Base-by-base conservation (phyloP, 106 monocot species). In the Dioscorea alata region DNA sequence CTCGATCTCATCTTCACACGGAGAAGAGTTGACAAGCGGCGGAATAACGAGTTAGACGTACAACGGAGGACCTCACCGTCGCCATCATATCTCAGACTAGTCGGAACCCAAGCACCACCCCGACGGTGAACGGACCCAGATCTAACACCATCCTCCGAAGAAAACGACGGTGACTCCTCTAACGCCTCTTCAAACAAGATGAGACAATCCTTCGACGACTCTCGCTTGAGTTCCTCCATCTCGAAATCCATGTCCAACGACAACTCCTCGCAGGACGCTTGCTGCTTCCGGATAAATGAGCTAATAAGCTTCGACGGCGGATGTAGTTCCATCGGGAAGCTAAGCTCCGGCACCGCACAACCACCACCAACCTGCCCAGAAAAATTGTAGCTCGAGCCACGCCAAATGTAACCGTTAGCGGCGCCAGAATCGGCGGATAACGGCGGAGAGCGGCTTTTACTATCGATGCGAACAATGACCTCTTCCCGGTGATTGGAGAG, bases 401-500 rank as follows among this genome's bases (percentile, higher is more conserved):
- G 16, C 66, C 48, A 66, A 21, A 66, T 66, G 48, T 15, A 0
- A 1, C 8, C 16, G 19, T 58, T 66, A 10, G 48, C 18, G 7
- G 48, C 31, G 34, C 33, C 18, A 4, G 66, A 49, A 49, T 22
- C 18, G 31, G 64, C 59, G 2, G 49, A 66, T 57, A 3, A 59
- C 42, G 64, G 71, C 28, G 28, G 28, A 3, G 28, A 28, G 28
- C 28, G 2, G 28, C 28, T 28, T 28, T 28, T 66, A 13, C 65
- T 61, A 18, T 92, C 88, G 33, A 92, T 74, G 56, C 79, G 80
- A 48, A 91, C 73, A 54, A 83, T 73, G 70, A 83, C 80, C 72
- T 80, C 79, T 25, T 12, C 51, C 19, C 18, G 51, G 62, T 74
- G 73, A 56, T 74, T 57, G 70, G 35, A 59, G 71, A 76, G 81